Conservation (phyloP, 495 filamentous ascomycete genomes). For the Parachaetomium inaequale region DNA sequence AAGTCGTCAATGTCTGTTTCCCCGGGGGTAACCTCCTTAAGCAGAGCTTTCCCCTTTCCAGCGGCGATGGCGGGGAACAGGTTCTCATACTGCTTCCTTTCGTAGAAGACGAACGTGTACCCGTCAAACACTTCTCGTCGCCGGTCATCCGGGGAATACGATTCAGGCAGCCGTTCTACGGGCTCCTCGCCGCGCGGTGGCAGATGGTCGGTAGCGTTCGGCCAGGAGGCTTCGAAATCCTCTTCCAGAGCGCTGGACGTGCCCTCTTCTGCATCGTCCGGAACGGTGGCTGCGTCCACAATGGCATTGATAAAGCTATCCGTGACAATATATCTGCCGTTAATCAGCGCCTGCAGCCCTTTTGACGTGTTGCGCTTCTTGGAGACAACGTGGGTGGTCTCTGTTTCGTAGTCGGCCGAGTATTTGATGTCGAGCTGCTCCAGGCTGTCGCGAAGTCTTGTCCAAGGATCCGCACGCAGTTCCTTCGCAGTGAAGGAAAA, state of each 20-base stretch:
- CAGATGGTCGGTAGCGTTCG: conserved; percentile 64
- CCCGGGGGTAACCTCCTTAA: conserved; percentile 58
- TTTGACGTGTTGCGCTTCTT: conserved; percentile 87
- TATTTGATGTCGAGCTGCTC: conserved; percentile 87
- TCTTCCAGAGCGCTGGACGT: conserved; percentile 65
- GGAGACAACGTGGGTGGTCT: conserved; percentile 84
- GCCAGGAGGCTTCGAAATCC: conserved; percentile 82
- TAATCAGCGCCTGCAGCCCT: conserved; percentile 81
- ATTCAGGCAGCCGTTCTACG: conserved; percentile 53
- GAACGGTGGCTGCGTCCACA: conserved; percentile 60
- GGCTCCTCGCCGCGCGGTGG: conserved; percentile 75
- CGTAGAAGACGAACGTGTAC: conserved; percentile 85
- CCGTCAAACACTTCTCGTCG: conserved; percentile 75
- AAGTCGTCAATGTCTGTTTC: conserved; percentile 72
- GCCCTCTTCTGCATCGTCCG: conserved; percentile 52
- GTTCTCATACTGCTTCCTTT: conserved; percentile 71
- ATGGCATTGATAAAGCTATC: conserved; percentile 66
- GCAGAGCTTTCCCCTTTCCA: conserved; percentile 77
- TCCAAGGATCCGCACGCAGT: conserved; percentile 63
- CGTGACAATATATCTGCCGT: conserved; percentile 75
- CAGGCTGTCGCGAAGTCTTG: conserved; percentile 59
- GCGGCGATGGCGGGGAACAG: conserved; percentile 68
- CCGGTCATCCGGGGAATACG: conserved; percentile 64
- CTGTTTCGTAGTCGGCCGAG: conserved; percentile 62
- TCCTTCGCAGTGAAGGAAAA: conserved; percentile 79